Conservation (phyloP, 352 stramenopile genomes). For the Phytophthora fragariaefolia region DNA sequence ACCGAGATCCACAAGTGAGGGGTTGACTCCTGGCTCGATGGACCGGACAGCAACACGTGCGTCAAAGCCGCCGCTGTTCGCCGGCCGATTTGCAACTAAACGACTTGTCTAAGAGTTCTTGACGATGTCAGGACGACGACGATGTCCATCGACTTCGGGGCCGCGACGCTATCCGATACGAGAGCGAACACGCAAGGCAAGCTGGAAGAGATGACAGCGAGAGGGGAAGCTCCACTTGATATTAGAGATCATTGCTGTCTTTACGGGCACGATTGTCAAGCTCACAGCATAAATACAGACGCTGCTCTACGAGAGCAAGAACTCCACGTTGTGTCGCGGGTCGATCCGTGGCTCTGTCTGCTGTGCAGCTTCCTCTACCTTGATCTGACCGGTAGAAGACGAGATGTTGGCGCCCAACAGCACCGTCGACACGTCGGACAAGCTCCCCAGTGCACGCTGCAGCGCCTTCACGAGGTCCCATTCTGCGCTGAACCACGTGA, state of each 20-base stretch:
- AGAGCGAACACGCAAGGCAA: conserved; percentile 9
- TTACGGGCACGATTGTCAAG: conserved; percentile 3
- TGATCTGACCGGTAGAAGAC: conserved; percentile 60
- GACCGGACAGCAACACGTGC: too few species aligned
- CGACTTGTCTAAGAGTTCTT: not conserved
- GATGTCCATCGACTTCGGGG: conserved; percentile 15
- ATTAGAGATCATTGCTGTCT: conserved; percentile 22
- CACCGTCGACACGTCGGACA: conserved; percentile 46
- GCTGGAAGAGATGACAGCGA: conserved; percentile 3
- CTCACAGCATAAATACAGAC: conserved; percentile 25
- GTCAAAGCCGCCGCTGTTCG: not conserved
- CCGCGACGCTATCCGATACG: not conserved
- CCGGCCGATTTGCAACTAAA: not conserved
- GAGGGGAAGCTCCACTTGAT: conserved; percentile 10
- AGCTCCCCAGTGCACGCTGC: conserved; percentile 43
- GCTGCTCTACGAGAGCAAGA: conserved; percentile 48
- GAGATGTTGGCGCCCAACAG: conserved; percentile 61
- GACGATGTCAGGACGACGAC: not conserved
- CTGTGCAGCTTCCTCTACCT: conserved; percentile 12
- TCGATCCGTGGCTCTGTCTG: conserved; percentile 19
- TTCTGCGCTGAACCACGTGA: conserved; percentile 64
- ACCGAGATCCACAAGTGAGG: too few species aligned
- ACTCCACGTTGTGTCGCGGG: conserved; percentile 49
- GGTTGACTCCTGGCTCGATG: too few species aligned
- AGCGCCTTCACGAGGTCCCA: conserved; percentile 62